These are phyloP conservation scores for Aspergillus amoenus DNA, from an alignment of 2,329 filamentous ascomycete genomes.

Conservation along the genomic window DNA sequence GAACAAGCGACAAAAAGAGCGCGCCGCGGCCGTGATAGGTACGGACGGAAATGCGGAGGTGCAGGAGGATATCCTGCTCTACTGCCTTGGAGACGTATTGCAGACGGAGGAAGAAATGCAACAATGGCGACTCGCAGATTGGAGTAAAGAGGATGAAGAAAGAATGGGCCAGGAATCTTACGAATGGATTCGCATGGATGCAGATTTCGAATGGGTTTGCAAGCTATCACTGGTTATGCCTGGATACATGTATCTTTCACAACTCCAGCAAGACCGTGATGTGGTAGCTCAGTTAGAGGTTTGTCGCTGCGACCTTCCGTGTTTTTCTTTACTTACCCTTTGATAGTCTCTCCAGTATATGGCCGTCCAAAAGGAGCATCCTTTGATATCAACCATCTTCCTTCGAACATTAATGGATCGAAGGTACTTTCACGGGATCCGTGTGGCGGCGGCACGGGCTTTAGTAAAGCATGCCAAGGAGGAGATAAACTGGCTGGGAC, in stretches of 20 bases:
- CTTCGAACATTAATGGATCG: slow-evolving; percentile 85
- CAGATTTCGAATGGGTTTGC: slow-evolving; percentile 97
- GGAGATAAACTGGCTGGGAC: slow-evolving; percentile 71
- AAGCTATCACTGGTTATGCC: slow-evolving; percentile 80
- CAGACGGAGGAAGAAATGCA: slow-evolving; percentile 76
- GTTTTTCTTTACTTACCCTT: neutral
- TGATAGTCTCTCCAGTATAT: slow-evolving; percentile 70
- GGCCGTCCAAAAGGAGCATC: slow-evolving; percentile 65
- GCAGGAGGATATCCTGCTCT: slow-evolving; percentile 79
- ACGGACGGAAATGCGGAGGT: slow-evolving; percentile 64
- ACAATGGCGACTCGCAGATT: slow-evolving; percentile 84
- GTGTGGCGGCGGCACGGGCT: slow-evolving; percentile 77
- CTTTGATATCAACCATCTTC: slow-evolving; percentile 84
- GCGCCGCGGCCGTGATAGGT: slow-evolving; percentile 62
- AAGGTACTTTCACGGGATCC: slow-evolving; percentile 91
- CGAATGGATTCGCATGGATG: slow-evolving; percentile 97
- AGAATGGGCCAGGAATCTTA: slow-evolving; percentile 96
- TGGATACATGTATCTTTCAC: slow-evolving; percentile 96
- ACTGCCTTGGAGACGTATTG: slow-evolving; percentile 88
- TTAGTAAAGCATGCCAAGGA: slow-evolving; percentile 74
- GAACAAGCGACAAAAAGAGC: slow-evolving; percentile 78
- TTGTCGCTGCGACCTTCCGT: slow-evolving; percentile 17
- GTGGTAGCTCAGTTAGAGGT: slow-evolving; percentile 78
- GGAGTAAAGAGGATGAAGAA: slow-evolving; percentile 83
- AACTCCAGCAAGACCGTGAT: slow-evolving; percentile 94